These are phyloP conservation scores for Eucalyptus rudis DNA, from an alignment of 345 rosid species.

Conservation along the genomic window DNA sequence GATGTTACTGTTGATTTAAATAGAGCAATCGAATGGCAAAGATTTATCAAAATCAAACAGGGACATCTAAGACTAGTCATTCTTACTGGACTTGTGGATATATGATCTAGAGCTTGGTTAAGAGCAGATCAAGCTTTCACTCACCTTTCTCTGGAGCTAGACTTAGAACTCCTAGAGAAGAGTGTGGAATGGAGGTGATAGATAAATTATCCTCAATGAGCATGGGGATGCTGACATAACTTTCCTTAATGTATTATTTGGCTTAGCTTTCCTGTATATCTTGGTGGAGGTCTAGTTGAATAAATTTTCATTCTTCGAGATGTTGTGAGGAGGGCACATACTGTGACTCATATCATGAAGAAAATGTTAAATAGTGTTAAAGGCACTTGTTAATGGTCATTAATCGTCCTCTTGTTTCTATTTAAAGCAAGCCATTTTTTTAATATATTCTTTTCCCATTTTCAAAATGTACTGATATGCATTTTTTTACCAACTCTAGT, in stretches of 20 bases:
- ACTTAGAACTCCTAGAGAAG: neutral
- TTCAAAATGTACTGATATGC: neutral
- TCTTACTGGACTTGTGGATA: neutral
- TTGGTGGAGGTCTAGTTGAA: neutral
- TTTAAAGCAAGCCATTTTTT: neutral
- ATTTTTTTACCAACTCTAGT: neutral
- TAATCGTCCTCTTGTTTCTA: neutral
- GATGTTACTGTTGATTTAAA: neutral
- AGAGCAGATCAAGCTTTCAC: neutral
- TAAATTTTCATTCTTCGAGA: neutral
- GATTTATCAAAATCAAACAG: neutral
- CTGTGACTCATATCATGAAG: neutral
- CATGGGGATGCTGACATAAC: neutral
- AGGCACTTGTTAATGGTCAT: neutral
- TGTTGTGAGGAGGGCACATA: neutral
- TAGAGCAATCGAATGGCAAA: neutral
- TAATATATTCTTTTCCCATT: neutral
- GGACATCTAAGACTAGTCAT: neutral
- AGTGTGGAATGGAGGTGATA: neutral
- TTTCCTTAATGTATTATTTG: neutral
- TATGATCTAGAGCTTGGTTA: neutral
- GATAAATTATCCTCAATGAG: neutral
- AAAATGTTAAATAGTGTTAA: neutral
- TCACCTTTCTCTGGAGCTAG: neutral
- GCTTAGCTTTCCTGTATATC: neutral